Evolutionary conservation across 2,329 filamentous ascomycete genomes (phyloP).

Genomic region (Aspergillus quadrilineatus): DNA sequence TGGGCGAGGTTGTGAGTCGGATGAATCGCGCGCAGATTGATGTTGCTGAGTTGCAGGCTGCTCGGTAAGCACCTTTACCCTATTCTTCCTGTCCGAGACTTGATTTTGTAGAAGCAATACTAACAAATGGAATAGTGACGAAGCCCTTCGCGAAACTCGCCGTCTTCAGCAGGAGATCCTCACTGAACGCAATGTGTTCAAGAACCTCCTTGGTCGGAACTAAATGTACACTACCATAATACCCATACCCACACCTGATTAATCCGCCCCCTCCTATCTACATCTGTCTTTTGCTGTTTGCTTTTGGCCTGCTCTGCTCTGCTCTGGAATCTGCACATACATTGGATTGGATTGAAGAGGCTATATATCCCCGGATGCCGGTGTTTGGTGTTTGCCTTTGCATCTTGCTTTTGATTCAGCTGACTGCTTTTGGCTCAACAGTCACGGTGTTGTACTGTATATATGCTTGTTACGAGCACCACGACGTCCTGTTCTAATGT

Average conservation of each 20-base stretch:
- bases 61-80: slow-evolving; percentile 37
- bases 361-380: slow-evolving; percentile 10
- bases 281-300: background rate
- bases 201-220: slow-evolving; percentile 43
- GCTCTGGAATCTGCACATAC: background rate
- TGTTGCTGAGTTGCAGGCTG: slow-evolving; percentile 70
- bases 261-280: background rate
- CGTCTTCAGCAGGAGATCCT: slow-evolving; percentile 67
- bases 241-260: background rate
- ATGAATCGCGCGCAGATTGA: slow-evolving; percentile 84
- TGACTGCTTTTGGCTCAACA: background rate
- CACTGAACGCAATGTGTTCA: slow-evolving; percentile 61
- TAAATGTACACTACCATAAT: background rate
- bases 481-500: slow-evolving; percentile 15
- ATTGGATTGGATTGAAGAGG: background rate
- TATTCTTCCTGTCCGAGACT: background rate
- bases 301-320: background rate
- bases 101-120: slow-evolving; percentile 8
- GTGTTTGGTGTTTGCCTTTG: background rate
- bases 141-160: slow-evolving; percentile 69
- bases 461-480: slow-evolving; percentile 16
- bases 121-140: slow-evolving; percentile 54
- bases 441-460: slow-evolving; percentile 3
- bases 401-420: background rate
- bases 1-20: slow-evolving; percentile 77